These are phyloP conservation scores for Martensiomyces pterosporus DNA, from an alignment of 192 early-diverging fungal genomes.

Conservation along the genomic window DNA sequence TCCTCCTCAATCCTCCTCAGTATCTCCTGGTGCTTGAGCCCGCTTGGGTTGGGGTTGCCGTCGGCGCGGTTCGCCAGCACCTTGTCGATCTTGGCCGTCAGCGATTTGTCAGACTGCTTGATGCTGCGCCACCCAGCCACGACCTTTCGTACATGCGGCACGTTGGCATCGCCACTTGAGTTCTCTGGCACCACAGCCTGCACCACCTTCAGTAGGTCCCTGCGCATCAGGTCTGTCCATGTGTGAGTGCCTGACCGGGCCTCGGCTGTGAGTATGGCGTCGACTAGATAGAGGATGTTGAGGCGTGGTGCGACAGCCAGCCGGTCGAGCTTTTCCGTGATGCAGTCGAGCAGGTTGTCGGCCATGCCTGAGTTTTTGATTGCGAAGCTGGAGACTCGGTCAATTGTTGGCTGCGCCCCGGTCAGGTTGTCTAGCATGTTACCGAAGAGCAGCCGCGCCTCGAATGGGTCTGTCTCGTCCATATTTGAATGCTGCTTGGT, in stretches of 20 bases:
- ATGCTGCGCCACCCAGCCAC: conserved; percentile 34
- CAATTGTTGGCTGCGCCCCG: conserved; percentile 41
- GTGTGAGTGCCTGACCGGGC: not conserved
- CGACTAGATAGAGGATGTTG: conserved; percentile 49
- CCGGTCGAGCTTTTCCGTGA: conserved; percentile 46
- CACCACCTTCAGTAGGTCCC: conserved; percentile 27
- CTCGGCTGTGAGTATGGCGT: conserved; percentile 34
- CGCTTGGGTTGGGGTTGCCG: conserved; percentile 4
- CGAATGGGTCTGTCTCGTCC: conserved; percentile 52
- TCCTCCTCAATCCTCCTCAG: conserved; percentile 55
- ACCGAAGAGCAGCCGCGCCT: conserved; percentile 49
- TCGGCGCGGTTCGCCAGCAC: conserved; percentile 19
- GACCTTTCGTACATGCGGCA: conserved; percentile 33
- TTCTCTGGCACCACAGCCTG: conserved; percentile 32
- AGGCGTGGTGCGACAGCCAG: conserved; percentile 39
- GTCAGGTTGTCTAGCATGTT: conserved; percentile 50
- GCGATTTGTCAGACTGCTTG: conserved; percentile 11
- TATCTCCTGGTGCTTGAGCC: conserved; percentile 48
- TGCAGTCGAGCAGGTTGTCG: conserved; percentile 46
- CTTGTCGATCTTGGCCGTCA: conserved; percentile 15
- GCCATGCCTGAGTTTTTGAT: conserved; percentile 34
- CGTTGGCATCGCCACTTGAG: conserved; percentile 41
- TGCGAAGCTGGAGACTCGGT: conserved; percentile 42
- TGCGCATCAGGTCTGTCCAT: conserved; percentile 36
- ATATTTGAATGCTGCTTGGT: not conserved